Conservation (phyloP, 2,329 filamentous ascomycete species). For the Claviceps fusiformis region DNA sequence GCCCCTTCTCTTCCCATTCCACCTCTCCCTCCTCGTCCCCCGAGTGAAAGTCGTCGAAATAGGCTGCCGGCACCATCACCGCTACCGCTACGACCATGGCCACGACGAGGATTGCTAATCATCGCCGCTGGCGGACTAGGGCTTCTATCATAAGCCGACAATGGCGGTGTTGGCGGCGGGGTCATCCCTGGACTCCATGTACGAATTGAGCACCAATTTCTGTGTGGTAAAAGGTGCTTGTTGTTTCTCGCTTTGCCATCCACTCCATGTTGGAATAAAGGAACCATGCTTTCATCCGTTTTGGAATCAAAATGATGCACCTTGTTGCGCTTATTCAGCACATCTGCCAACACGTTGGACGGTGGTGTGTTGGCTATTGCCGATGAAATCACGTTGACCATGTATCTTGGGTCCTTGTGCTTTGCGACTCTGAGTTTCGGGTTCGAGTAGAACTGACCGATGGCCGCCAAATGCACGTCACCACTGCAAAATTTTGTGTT, state of each 20-base stretch:
- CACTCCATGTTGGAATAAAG: slow-evolving; percentile 78
- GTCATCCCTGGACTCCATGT: slow-evolving; percentile 69
- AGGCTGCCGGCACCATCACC: slow-evolving; percentile 18
- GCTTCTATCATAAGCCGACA: slow-evolving; percentile 30
- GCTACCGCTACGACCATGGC: slow-evolving; percentile 7
- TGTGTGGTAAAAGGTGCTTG: slow-evolving; percentile 70
- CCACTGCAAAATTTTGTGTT: slow-evolving; percentile 38
- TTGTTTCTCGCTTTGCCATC: slow-evolving; percentile 87
- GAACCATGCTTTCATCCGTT: slow-evolving; percentile 93
- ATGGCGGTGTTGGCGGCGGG: slow-evolving; percentile 53
- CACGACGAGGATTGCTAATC: slow-evolving; percentile 6
- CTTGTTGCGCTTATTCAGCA: slow-evolving; percentile 88
- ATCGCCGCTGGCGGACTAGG: slow-evolving; percentile 22
- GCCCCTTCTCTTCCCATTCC: not conserved
- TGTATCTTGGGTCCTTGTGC: slow-evolving; percentile 87
- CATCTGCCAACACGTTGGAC: slow-evolving; percentile 74
- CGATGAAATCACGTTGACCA: slow-evolving; percentile 89
- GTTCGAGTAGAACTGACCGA: slow-evolving; percentile 92
- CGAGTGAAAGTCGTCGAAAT: slow-evolving; percentile 28
- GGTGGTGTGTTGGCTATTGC: slow-evolving; percentile 89
- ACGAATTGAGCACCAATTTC: slow-evolving; percentile 92
- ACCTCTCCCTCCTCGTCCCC: not conserved
- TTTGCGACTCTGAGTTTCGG: slow-evolving; percentile 67
- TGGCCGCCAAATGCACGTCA: slow-evolving; percentile 82
- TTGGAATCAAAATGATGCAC: slow-evolving; percentile 56